These are phyloP conservation scores for Stentor coeruleus DNA, from an alignment of 73 alveolate species.

Conservation along the genomic window DNA sequence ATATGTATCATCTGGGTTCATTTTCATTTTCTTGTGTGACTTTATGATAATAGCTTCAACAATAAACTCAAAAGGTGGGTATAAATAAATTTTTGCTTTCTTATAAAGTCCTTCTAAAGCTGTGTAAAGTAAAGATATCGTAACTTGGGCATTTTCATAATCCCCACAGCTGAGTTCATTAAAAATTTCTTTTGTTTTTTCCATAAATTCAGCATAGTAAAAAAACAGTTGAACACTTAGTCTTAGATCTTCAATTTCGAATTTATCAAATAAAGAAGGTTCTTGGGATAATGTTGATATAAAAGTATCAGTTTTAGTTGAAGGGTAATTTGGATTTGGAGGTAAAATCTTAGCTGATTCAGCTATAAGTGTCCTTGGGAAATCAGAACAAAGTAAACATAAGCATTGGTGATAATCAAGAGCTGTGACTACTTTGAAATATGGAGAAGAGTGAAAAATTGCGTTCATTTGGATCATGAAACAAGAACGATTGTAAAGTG, in stretches of 20 bases:
- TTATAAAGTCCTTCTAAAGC: not conserved
- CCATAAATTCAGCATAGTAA: slow-evolving; percentile 52
- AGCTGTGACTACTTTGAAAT: slow-evolving; percentile 55
- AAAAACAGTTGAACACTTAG: slow-evolving; percentile 53
- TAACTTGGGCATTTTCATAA: slow-evolving; percentile 19
- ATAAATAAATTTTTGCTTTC: not conserved
- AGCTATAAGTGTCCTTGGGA: slow-evolving; percentile 58
- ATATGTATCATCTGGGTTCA: not conserved
- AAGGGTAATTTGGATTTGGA: slow-evolving; percentile 32
- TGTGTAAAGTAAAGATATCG: not conserved
- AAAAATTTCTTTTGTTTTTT: slow-evolving; percentile 42
- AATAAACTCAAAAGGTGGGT: not conserved
- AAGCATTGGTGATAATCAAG: slow-evolving; percentile 66
- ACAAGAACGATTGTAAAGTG: slow-evolving; percentile 63
- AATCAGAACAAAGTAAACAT: slow-evolving; percentile 64
- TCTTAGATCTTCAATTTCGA: slow-evolving; percentile 45
- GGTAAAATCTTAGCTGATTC: slow-evolving; percentile 53
- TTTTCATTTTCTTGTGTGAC: not conserved
- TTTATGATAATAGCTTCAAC: not conserved
- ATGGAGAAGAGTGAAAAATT: slow-evolving; percentile 68
- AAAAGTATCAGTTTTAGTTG: slow-evolving; percentile 35
- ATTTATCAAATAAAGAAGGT: slow-evolving; percentile 47
- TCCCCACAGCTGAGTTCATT: slow-evolving; percentile 22
- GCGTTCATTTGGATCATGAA: slow-evolving; percentile 55
- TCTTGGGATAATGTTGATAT: slow-evolving; percentile 15